phyloP scores from a whole-genome alignment of 1,284 basidiomycete species.

The Microbotryum intermedium region DNA sequence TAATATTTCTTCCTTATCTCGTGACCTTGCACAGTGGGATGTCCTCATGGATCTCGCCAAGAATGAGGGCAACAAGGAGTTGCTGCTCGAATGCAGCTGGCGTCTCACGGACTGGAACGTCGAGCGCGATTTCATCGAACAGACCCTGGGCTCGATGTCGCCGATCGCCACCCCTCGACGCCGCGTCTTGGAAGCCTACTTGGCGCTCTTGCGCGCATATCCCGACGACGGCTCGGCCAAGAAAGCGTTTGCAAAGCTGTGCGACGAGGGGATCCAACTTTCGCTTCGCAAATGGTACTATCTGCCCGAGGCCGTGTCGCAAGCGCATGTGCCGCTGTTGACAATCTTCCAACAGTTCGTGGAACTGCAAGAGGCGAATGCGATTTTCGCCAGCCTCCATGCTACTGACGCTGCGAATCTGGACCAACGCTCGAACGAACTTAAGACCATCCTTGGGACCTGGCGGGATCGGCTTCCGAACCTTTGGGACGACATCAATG shows the following conservation, averaged over 20 bases:
- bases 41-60: slow-evolving; percentile 85
- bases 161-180: slow-evolving; percentile 86
- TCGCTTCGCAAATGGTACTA: slow-evolving; percentile 93
- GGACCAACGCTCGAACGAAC: slow-evolving; percentile 86
- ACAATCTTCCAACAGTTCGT: slow-evolving; percentile 99
- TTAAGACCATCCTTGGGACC: slow-evolving; percentile 90
- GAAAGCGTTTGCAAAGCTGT: slow-evolving; percentile 67
- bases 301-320: slow-evolving; percentile 73
- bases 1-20: background rate
- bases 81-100: slow-evolving; percentile 94
- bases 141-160: slow-evolving; percentile 70
- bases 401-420: slow-evolving; percentile 81
- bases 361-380: slow-evolving; percentile 87
- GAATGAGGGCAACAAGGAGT: slow-evolving; percentile 81
- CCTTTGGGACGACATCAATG: slow-evolving; percentile 92
- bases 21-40: slow-evolving; percentile 62
- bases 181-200: slow-evolving; percentile 91
- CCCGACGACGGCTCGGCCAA: slow-evolving; percentile 24
- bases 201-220: slow-evolving; percentile 60
- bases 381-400: slow-evolving; percentile 80
- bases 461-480: slow-evolving; percentile 98
- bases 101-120: slow-evolving; percentile 73
- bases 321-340: slow-evolving; percentile 86
- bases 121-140: slow-evolving; percentile 70
- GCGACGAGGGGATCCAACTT: slow-evolving; percentile 96